A percentile compares a stretch with the other conserved stretches of the same genome.
Evolutionary conservation across 768 basidiomycete species (phyloP).

Genomic region (Termitomyces sp.): DNA sequence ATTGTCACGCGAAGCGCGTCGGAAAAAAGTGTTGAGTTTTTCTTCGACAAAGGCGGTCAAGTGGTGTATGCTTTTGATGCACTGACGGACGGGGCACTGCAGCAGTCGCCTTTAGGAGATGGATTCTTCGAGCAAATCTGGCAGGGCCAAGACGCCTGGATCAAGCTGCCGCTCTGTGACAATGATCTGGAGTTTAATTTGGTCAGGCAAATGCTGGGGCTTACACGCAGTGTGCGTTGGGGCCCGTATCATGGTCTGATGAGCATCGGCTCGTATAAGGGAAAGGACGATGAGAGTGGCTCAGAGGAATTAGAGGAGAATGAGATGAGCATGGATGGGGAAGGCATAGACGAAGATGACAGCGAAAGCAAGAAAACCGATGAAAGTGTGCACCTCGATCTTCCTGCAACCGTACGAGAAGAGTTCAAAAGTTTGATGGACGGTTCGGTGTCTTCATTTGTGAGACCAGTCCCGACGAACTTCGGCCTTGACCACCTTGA

Average conservation of each 20-base stretch:
- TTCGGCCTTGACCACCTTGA: constrained; percentile 1
- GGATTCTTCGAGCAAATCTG: constrained; percentile 15
- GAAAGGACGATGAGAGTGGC: background rate
- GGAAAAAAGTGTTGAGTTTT: constrained; percentile 6
- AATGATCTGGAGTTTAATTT: constrained; percentile 26
- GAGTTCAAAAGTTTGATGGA: constrained; percentile 4
- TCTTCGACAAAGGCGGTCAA: constrained; percentile 20
- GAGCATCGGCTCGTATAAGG: background rate
- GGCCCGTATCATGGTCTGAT: constrained; percentile 2
- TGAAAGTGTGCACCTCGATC: background rate
- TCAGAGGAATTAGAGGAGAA: background rate
- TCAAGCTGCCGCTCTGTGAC: constrained; percentile 12
- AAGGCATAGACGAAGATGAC: background rate
- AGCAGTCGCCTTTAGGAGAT: constrained; percentile 22
- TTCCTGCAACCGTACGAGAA: background rate
- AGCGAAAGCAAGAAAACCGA: background rate
- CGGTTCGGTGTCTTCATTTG: background rate
- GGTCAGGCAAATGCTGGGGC: constrained; percentile 21
- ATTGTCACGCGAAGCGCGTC: background rate
- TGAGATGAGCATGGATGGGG: background rate
- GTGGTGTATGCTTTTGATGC: constrained; percentile 24
- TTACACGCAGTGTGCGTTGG: constrained; percentile 16
- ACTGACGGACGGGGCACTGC: constrained; percentile 18
- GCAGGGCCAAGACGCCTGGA: constrained; percentile 16
- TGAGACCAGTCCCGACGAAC: background rate